phyloP scores from a whole-genome alignment of 2,329 filamentous ascomycete genomes.

The Colletotrichum sp. region DNA sequence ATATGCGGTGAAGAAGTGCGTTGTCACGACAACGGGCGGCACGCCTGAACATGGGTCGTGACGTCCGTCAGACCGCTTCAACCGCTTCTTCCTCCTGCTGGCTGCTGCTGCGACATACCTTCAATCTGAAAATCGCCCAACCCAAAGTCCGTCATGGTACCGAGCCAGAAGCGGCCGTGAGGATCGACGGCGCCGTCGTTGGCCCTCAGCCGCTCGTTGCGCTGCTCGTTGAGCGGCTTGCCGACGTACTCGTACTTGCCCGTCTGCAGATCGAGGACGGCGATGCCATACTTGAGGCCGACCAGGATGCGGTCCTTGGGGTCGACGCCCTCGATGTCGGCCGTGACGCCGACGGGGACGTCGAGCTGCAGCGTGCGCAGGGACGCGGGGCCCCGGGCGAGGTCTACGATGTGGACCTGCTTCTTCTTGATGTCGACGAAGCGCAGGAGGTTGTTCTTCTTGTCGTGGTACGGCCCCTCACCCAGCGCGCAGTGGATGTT shows the following conservation, averaged over 20 bases:
- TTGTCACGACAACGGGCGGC: neutral
- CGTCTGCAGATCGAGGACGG: conserved; percentile 71
- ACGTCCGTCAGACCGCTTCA: neutral
- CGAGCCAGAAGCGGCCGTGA: conserved; percentile 83
- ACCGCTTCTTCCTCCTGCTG: neutral
- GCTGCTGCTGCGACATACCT: conserved; percentile 43
- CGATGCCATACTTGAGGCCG: conserved; percentile 82
- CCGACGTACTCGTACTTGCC: conserved; percentile 60
- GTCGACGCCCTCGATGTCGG: conserved; percentile 74
- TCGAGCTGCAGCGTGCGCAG: conserved; percentile 65
- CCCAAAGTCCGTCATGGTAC: conserved; percentile 80
- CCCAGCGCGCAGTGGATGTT: conserved; percentile 70
- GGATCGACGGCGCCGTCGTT: conserved; percentile 88
- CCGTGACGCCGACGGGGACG: conserved; percentile 69
- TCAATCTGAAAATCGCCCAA: conserved; percentile 64
- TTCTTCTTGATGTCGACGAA: conserved; percentile 86
- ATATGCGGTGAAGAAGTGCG: neutral
- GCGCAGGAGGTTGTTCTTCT: conserved; percentile 67
- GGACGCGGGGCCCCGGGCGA: conserved; percentile 67
- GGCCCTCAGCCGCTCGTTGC: conserved; percentile 64
- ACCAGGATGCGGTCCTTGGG: conserved; percentile 71
- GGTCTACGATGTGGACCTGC: conserved; percentile 73
- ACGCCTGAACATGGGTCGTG: neutral
- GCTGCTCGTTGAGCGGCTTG: conserved; percentile 50
- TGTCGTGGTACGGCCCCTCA: conserved; percentile 79